Percentiles rank a stretch among this genome's conserved stretches.
phyloP scores from a whole-genome alignment of 2,329 filamentous ascomycete genomes.

The Aspergillus luchuensis region DNA sequence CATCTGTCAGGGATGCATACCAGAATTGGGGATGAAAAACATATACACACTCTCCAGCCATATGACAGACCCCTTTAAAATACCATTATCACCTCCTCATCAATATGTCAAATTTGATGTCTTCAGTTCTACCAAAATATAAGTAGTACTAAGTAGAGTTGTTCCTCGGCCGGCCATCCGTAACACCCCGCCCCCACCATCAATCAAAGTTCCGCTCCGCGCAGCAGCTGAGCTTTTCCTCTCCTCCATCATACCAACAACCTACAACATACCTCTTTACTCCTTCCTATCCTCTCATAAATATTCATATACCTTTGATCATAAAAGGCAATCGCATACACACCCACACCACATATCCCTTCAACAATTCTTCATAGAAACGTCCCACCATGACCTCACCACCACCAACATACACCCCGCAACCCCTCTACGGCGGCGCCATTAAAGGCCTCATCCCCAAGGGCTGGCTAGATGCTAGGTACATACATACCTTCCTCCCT shows the following conservation, averaged over 20 bases:
- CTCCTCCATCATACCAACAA: not conserved
- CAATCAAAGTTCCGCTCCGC: not conserved
- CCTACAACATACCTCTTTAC: too few species aligned
- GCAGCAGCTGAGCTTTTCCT: not conserved
- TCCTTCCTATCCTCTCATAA: too few species aligned
- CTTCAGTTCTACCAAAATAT: too few species aligned
- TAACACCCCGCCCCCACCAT: conserved; percentile 5
- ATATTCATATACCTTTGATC: too few species aligned
- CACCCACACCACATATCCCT: not conserved
- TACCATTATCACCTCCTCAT: too few species aligned
- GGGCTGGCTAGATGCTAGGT: conserved; percentile 43
- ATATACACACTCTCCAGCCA: too few species aligned
- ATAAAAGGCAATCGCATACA: not conserved
- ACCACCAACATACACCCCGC: conserved; percentile 23
- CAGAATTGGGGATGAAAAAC: too few species aligned
- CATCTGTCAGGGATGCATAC: too few species aligned
- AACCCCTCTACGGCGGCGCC: conserved; percentile 40
- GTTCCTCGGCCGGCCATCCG: not conserved
- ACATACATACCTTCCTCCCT: not conserved
- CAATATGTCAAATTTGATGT: too few species aligned
- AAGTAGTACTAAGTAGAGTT: too few species aligned
- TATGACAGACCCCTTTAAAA: too few species aligned
- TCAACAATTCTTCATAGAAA: not conserved
- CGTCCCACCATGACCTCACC: conserved; percentile 8
- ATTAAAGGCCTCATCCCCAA: conserved; percentile 37